Evolutionary conservation across 2,329 filamentous ascomycete species (phyloP).

Genomic region (Talaromyces sp.): DNA sequence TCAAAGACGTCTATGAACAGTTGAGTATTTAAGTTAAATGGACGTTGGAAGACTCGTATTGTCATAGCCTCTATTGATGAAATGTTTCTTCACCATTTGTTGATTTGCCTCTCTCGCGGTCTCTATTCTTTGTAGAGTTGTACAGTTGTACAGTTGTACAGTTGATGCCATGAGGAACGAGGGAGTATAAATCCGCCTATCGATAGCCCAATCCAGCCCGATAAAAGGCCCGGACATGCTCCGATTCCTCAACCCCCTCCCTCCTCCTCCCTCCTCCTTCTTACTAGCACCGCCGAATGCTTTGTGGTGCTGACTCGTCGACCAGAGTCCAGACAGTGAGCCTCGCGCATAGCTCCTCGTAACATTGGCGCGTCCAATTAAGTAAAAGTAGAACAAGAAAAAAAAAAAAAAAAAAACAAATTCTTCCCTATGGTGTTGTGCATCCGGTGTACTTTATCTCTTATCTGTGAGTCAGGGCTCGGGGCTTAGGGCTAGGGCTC

Average conservation of each 20-base stretch:
- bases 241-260: neutral
- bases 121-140: too few relatives aligned
- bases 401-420: too few relatives aligned
- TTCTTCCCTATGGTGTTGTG: too few relatives aligned
- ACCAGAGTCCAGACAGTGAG: neutral
- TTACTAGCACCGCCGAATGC: neutral
- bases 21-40: too few relatives aligned
- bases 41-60: too few relatives aligned
- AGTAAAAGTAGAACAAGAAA: too few relatives aligned
- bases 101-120: neutral
- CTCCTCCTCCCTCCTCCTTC: neutral
- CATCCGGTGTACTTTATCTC: neutral
- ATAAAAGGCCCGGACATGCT: slow-evolving; percentile 2
- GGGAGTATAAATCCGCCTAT: neutral
- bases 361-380: neutral
- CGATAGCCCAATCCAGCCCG: neutral
- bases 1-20: too few relatives aligned
- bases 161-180: neutral
- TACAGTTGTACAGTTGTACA: too few relatives aligned
- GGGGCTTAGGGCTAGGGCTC: slow-evolving; percentile 8
- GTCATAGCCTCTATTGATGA: neutral
- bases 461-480: neutral
- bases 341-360: too few relatives aligned
- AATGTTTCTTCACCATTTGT: neutral
- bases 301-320: neutral